Evolutionary conservation across 164 flowering plant species (phyloP).

Genomic region (Chloranthus sessilifolius): DNA sequence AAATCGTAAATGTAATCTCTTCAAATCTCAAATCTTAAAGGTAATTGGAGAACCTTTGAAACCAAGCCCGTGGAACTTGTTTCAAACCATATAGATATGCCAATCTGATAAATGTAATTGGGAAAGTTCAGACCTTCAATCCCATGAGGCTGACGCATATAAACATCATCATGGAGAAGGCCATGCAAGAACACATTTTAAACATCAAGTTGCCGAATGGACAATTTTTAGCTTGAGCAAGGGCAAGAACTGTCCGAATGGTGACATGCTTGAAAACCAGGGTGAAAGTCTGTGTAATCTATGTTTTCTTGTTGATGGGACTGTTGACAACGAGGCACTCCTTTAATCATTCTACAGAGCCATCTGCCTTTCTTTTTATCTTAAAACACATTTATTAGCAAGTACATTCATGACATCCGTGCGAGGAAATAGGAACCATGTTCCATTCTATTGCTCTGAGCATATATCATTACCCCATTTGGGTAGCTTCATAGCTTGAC

Average conservation of each 20-base stretch:
- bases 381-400: not conserved
- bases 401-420: too few species aligned
- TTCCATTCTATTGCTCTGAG: not conserved
- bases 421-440: too few species aligned
- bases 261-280: not conserved
- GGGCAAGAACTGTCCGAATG: not conserved
- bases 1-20: not conserved
- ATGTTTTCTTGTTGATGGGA: not conserved
- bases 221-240: not conserved
- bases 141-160: not conserved
- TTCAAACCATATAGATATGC: too few species aligned
- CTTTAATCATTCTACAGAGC: not conserved
- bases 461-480: not conserved
- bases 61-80: not conserved
- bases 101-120: not conserved
- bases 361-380: not conserved
- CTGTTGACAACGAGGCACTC: not conserved
- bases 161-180: not conserved
- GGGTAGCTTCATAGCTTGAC: not conserved
- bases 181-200: not conserved
- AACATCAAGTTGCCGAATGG: not conserved
- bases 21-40: too few species aligned
- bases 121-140: not conserved
- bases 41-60: not conserved
- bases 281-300: not conserved